Evolutionary conservation across 1,284 basidiomycete species (phyloP), one percentile per base, ranked within the genome.

Genomic region (Cryptococcus amylolentus): DNA sequence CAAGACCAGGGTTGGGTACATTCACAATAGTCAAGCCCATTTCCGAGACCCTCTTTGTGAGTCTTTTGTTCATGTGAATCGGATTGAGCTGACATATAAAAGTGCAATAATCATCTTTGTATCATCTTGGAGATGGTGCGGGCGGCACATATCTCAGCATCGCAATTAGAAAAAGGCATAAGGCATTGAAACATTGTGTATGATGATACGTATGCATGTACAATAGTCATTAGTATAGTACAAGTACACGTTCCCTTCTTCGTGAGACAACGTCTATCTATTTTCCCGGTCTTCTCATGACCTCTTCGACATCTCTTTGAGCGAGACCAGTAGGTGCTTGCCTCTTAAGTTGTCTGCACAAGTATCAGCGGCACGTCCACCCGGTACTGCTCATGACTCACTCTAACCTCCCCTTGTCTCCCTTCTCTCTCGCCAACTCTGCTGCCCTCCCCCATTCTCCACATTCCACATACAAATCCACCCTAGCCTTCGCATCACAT

Each of bases 1-100:
- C 82, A 91, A 87, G 80, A 95, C 91, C 4, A 84, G 83, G 63
- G 83, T 77, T n/a, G 76, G 70, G 1, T 71, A 64, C 55, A 77
- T 79, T 56, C 83, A 88, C 76, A 98, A 98, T 77, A 82, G 79
- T 71, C 94, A 98, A 75, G 96, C 96, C 75, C 91, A 92, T 73
- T 93, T 82, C 78, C 81, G 91, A 35, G 78, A 79, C 61, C 77
- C 75, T 31, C 55, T 79, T 10, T 56, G 76, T 67, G 61, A 74
- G 71, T 61, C 26, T 46, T 26, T 27, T 28, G 14, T 23, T 26
- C 8, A 14, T 46, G 26, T 10, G 18, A 12, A 42, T 9, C 10
- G 31, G 31, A 35, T 10, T 35, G 31, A 10, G 10, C 41, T 42
- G 41, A 42, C 20, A 42, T 23, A n/a, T 16, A n/a, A n/a, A 12